Conservation (phyloP, 768 basidiomycete species). For the Cytidiella melzeri region DNA sequence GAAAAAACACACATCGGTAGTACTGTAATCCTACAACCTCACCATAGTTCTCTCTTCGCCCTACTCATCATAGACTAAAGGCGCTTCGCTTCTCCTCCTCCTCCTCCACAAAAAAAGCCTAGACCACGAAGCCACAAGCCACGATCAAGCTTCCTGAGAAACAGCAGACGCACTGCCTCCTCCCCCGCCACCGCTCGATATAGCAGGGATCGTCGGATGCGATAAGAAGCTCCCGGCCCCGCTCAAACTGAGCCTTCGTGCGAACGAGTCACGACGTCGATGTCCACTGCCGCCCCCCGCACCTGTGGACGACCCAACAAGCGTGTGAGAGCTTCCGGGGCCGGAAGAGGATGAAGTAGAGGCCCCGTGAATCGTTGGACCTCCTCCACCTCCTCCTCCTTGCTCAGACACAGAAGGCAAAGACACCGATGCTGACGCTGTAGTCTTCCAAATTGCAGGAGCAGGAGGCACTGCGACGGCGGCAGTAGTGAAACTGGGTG, state of each 20-base stretch:
- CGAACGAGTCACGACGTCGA: constrained; percentile 24
- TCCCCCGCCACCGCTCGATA: constrained; percentile 5
- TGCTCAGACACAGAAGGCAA: background rate
- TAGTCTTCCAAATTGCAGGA: constrained; percentile 4
- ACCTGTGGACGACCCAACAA: background rate
- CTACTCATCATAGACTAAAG: too few species aligned
- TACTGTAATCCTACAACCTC: too few species aligned
- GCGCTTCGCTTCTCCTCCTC: too few species aligned
- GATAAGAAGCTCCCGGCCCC: constrained; percentile 16
- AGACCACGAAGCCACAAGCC: too few species aligned
- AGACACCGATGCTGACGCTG: background rate
- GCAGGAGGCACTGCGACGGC: background rate
- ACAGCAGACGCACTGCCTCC: constrained; percentile 13
- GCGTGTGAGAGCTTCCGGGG: background rate
- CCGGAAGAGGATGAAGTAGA: background rate
- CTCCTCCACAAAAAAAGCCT: too few species aligned
- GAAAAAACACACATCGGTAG: too few species aligned
- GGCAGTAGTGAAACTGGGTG: background rate
- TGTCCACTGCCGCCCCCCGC: constrained; percentile 6
- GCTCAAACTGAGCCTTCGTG: constrained; percentile 27
- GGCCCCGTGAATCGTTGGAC: background rate
- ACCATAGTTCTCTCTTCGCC: too few species aligned
- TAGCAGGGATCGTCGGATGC: background rate
- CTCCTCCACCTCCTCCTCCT: background rate
- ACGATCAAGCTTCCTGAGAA: too few species aligned